Percentiles rank a stretch among this genome's conserved stretches.
phyloP scores from a whole-genome alignment of 371 early-diverging fungal genomes.

The Vairimorpha necatrix region DNA sequence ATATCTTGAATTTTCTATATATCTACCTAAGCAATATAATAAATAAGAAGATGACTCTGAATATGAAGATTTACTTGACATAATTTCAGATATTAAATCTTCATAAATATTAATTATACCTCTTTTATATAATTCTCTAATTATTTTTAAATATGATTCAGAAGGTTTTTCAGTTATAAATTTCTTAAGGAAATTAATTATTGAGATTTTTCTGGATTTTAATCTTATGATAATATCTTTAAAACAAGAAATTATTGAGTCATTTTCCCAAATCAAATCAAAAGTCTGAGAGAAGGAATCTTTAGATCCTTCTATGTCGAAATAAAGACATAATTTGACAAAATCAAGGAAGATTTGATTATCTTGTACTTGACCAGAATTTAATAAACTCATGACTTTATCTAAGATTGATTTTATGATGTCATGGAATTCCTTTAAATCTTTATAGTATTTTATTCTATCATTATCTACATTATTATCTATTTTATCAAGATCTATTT shows the following conservation, averaged over 20 bases:
- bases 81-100: background rate
- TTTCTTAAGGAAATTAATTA: conserved; percentile 24
- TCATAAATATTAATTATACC: conserved; percentile 10
- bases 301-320: conserved; percentile 31
- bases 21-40: conserved; percentile 3
- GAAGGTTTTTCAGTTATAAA: conserved; percentile 9
- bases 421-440: conserved; percentile 43
- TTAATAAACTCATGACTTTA: conserved; percentile 15
- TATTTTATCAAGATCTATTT: no score
- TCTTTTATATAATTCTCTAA: conserved; percentile 9
- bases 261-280: conserved; percentile 38
- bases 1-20: conserved; percentile 20
- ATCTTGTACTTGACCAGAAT: conserved; percentile 24
- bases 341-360: conserved; percentile 40
- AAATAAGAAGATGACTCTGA: conserved; percentile 30
- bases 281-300: conserved; percentile 33
- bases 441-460: conserved; percentile 14
- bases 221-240: conserved; percentile 19
- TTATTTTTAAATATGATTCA: conserved; percentile 21
- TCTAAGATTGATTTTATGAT: conserved; percentile 53
- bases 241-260: conserved; percentile 22
- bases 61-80: background rate
- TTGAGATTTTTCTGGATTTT: background rate
- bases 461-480: background rate
- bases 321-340: conserved; percentile 48